A percentile compares a stretch with the other conserved stretches of the same genome.
These are phyloP conservation scores for Boechera retrofracta DNA, from an alignment of 345 rosid genomes.

Conservation along the genomic window DNA sequence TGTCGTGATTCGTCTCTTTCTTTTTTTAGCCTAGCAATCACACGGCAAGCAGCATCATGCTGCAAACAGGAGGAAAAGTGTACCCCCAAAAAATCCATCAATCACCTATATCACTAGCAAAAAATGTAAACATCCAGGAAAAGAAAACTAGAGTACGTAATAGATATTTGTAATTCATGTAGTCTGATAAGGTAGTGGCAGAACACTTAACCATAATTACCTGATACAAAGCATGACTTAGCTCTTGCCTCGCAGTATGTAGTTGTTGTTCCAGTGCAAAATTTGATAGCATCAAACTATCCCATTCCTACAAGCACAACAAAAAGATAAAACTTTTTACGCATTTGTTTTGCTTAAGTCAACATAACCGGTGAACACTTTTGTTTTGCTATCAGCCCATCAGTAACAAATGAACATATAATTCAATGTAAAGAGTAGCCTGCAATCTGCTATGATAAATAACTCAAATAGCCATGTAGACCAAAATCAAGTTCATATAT, in stretches of 20 bases:
- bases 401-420: background rate
- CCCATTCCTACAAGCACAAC: constrained; percentile 82
- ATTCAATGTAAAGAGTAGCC: constrained; percentile 5
- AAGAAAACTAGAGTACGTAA: constrained; percentile 3
- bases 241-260: constrained; percentile 95
- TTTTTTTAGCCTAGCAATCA: constrained; percentile 94
- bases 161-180: constrained; percentile 6
- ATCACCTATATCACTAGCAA: constrained; percentile 3
- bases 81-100: constrained; percentile 29
- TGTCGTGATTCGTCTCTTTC: constrained; percentile 90
- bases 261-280: constrained; percentile 95
- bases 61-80: constrained; percentile 41
- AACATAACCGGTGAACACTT: background rate
- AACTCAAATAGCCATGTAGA: constrained; percentile 5
- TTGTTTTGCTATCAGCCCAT: background rate
- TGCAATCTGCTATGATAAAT: background rate
- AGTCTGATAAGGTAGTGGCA: background rate
- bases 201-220: constrained; percentile 47
- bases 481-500: constrained; percentile 11
- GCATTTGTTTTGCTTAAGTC: constrained; percentile 4
- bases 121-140: background rate
- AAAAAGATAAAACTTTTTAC: constrained; percentile 24
- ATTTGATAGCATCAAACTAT: constrained; percentile 88
- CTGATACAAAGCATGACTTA: constrained; percentile 97
- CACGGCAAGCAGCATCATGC: constrained; percentile 99